Evolutionary conservation across 2,329 filamentous ascomycete genomes (phyloP).

Genomic region (Grosmannia clavigera): DNA sequence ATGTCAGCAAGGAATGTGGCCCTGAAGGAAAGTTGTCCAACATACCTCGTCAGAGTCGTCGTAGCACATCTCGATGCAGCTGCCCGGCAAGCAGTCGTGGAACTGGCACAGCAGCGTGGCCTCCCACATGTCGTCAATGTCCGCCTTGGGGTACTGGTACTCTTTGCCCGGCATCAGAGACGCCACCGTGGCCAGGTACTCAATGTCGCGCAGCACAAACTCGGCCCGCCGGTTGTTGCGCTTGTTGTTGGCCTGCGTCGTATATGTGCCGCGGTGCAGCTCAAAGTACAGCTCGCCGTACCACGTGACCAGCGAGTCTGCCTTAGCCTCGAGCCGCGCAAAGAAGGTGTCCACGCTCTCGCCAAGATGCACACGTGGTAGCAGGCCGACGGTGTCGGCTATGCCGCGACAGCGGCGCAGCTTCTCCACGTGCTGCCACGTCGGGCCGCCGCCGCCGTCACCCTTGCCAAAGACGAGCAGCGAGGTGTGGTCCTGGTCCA

Average conservation of each 20-base stretch:
- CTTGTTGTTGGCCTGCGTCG: conserved; percentile 96
- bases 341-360: conserved; percentile 92
- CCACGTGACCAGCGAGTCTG: conserved; percentile 76
- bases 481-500: conserved; percentile 85
- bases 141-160: conserved; percentile 85
- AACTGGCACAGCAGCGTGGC: conserved; percentile 85
- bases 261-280: conserved; percentile 92
- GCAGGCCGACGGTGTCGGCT: conserved; percentile 69
- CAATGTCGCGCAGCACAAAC: conserved; percentile 72
- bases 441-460: conserved; percentile 90
- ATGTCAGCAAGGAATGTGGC: background rate
- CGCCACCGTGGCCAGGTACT: conserved; percentile 76
- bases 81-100: conserved; percentile 92
- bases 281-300: conserved; percentile 98
- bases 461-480: conserved; percentile 93
- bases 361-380: conserved; percentile 82
- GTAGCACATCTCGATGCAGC: conserved; percentile 95
- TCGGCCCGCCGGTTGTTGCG: conserved; percentile 82
- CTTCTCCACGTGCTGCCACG: conserved; percentile 89
- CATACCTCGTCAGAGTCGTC: conserved; percentile 76
- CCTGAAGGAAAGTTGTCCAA: background rate
- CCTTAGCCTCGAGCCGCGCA: conserved; percentile 68
- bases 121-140: conserved; percentile 97
- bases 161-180: conserved; percentile 51
- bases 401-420: conserved; percentile 83